Conservation (phyloP, 2,329 filamentous ascomycete species). For the Fusarium tuaranense region DNA sequence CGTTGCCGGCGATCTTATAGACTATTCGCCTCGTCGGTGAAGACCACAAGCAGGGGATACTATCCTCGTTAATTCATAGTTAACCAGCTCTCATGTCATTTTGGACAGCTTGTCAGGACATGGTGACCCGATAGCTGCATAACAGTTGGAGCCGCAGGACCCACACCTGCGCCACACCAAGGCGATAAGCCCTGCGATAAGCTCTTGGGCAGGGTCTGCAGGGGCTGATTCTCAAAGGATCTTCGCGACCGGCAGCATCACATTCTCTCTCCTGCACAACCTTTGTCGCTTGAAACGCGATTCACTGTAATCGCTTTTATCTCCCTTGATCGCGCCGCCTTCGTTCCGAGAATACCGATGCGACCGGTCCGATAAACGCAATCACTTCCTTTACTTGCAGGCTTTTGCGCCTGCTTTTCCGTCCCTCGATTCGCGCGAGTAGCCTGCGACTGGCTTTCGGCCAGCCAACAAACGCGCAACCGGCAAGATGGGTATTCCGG, state of each 20-base stretch:
- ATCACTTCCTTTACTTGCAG: background rate
- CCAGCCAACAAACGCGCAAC: background rate
- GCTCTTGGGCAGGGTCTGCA: background rate
- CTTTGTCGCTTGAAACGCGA: constrained; percentile 3
- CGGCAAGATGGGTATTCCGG: constrained; percentile 86
- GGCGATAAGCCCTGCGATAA: background rate
- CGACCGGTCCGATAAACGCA: background rate
- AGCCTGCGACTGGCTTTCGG: constrained; percentile 14
- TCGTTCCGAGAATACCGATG: constrained; percentile 2
- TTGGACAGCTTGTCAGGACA: constrained; percentile 43
- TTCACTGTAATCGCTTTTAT: background rate
- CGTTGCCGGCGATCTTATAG: constrained; percentile 22
- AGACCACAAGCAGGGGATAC: constrained; percentile 13
- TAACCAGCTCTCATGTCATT: constrained; percentile 9
- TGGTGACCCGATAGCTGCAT: constrained; percentile 37
- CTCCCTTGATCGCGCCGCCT: background rate
- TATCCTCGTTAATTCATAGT: constrained; percentile 25
- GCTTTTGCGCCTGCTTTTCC: constrained; percentile 13
- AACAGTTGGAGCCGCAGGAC: constrained; percentile 10
- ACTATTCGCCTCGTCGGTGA: constrained; percentile 8
- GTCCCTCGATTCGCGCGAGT: constrained; percentile 11
- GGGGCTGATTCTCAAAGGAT: constrained; percentile 25
- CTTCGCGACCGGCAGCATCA: constrained; percentile 26
- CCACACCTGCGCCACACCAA: constrained; percentile 1
- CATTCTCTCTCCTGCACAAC: constrained; percentile 11